Base-by-base conservation (phyloP, 805 yeast species). In the Diddensiella santjacobensis region DNA sequence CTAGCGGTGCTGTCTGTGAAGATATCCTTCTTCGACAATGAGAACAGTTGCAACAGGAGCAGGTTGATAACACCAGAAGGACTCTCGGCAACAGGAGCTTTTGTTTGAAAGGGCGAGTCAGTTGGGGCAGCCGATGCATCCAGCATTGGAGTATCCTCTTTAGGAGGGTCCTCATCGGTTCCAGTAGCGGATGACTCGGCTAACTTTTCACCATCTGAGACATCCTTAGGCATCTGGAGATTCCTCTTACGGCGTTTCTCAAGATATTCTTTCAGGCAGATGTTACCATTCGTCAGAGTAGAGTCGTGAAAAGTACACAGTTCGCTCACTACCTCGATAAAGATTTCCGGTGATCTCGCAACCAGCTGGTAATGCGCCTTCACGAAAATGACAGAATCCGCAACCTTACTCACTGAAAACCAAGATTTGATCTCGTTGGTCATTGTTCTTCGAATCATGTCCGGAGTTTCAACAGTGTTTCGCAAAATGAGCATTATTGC, bases 1-100 rank as follows among this genome's bases (percentile, higher is more conserved):
- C 53, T 45, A n/a, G 45, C 47, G 11, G 52, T 53, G 17, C 60
- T 44, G 4, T 48, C 30, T 10, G 62, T 50, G 69, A 75, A 71
- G 23, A 56, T 41, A 20, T 73, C 77, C 10, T 56, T 66, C 52
- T 61, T 71, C 51, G 60, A 65, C 33, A 61, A 65, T 0, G 72
- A 63, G 80, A 87, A 81, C 24, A 89, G 66, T 59, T 88, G 90
- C 0, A 80, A 68, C 22, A 89, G 64, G 8, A 89, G 64, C 1
- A 77, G 58, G 50, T 80, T 81, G 53, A 89, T 72, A 10, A 88
- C 75, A 1, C 89, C 89, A 2, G 84, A 70, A 52, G 57, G 43
- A 19, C 40, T 37, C 15, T 48, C 49, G 4, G 40, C 39, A 1
- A 17, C n/a, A 20, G 49, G 37, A 58, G 43, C 31, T 39, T 42